Evolutionary conservation across 2,329 filamentous ascomycete species (phyloP), one percentile per base, ranked within the genome.

Genomic region (Mycosphaerelloides madeirae): DNA sequence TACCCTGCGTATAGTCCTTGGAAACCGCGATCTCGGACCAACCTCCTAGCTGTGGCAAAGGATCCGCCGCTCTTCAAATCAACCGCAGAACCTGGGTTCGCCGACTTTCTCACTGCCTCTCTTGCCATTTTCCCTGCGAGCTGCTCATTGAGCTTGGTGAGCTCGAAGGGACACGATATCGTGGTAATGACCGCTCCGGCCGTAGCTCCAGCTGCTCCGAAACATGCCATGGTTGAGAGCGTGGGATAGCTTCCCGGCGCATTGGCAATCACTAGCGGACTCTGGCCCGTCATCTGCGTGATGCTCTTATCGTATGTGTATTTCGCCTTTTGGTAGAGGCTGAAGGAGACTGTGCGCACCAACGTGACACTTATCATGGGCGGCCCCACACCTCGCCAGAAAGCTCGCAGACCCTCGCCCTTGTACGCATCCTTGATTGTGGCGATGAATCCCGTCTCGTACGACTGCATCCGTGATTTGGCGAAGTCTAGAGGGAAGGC

Each of bases 401-500:
- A 75, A 20, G 70, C 71, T 43, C 70, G 64, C 34, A 74, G 57
- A n/a, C 73, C 72, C 49, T 75, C 73, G 3, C 65, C 69, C 33
- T 61, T 76, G 68, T 93, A 93, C 8, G 87, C 91, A 55, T 85
- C 61, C 78, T 67, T 66, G 86, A 87, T 55, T 78, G 86, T 54
- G 78, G 75, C 68, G 85, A 90, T 52, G 41, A 66, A 65, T 2
- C 49, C 54, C 7, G 56, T 62, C 20, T 84, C 81, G 68, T 93
- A 91, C 38, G 63, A 66, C 72, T 94, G 87, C 81, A 93, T 87
- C 61, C 87, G 85, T 44, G 85, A 90, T 74, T 94, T 94, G 64
- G 91, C 84, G 59, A 87, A 91, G 66, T 94, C 87, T 56, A 94
- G 79, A 16, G 87, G 87, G 63, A 91, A 94, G n/a, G 87, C 84